These are phyloP conservation scores for Fusarium beomiforme DNA, from an alignment of 2,329 filamentous ascomycete genomes.

Conservation along the genomic window DNA sequence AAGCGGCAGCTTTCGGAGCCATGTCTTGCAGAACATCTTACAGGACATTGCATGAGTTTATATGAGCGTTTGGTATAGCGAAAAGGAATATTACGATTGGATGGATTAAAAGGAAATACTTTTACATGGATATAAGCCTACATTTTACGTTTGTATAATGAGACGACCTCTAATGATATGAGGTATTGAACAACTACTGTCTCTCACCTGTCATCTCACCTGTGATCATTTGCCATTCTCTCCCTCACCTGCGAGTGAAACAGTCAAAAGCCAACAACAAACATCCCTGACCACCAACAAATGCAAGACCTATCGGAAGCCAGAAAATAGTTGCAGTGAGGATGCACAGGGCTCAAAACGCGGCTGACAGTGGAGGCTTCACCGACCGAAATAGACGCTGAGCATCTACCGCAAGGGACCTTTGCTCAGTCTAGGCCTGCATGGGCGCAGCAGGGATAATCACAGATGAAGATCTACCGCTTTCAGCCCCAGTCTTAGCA, in stretches of 20 bases:
- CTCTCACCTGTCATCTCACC: not conserved
- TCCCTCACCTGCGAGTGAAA: not conserved
- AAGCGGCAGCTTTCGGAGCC: slow-evolving; percentile 27
- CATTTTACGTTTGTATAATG: slow-evolving; percentile 23
- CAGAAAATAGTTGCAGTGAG: not conserved
- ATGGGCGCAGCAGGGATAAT: slow-evolving; percentile 4
- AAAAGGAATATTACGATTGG: slow-evolving; percentile 17
- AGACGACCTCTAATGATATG: slow-evolving; percentile 19
- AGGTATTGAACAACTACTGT: slow-evolving; percentile 2
- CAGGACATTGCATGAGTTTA: slow-evolving; percentile 33
- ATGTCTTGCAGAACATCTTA: slow-evolving; percentile 39
- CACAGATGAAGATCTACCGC: slow-evolving; percentile 24
- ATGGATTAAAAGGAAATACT: slow-evolving; percentile 1
- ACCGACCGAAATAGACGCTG: slow-evolving; percentile 4
- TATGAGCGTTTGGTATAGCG: slow-evolving; percentile 28
- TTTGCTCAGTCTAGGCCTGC: slow-evolving; percentile 22
- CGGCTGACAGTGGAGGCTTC: not conserved
- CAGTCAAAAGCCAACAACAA: not conserved
- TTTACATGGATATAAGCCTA: slow-evolving; percentile 23
- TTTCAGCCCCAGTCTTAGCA: slow-evolving; percentile 2
- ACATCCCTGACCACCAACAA: not conserved
- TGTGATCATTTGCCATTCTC: not conserved
- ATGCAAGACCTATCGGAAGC: slow-evolving; percentile 1
- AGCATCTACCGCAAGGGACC: not conserved
- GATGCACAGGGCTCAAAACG: slow-evolving; percentile 11